Percentiles rank a stretch among this genome's conserved stretches.
Conservation (phyloP, 2,329 filamentous ascomycete species). For the Chaetomium strumarium region DNA sequence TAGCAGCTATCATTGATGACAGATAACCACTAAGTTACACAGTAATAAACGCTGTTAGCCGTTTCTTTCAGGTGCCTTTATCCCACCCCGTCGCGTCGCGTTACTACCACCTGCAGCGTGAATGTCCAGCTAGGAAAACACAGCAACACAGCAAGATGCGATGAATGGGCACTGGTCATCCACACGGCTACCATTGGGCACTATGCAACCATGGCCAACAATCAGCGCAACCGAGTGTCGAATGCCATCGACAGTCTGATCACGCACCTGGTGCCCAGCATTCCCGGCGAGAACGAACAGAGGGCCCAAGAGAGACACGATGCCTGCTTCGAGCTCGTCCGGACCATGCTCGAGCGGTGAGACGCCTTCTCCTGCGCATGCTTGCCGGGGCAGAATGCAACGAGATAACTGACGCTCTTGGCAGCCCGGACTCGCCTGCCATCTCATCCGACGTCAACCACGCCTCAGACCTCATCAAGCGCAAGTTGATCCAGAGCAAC, state of each 20-base stretch:
- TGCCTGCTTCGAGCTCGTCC: slow-evolving; percentile 48
- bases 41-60: neutral
- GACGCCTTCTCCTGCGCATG: slow-evolving; percentile 8
- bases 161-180: neutral
- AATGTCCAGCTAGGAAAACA: neutral
- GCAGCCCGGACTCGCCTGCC: slow-evolving; percentile 45
- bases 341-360: slow-evolving; percentile 48
- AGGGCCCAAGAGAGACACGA: slow-evolving; percentile 63
- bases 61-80: neutral
- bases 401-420: neutral
- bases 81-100: slow-evolving; percentile 16
- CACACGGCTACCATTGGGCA: neutral
- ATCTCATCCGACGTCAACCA: slow-evolving; percentile 75
- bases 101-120: neutral
- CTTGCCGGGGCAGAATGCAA: neutral
- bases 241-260: slow-evolving; percentile 76
- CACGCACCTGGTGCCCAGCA: slow-evolving; percentile 62
- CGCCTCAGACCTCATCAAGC: slow-evolving; percentile 86
- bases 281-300: slow-evolving; percentile 61
- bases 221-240: slow-evolving; percentile 60
- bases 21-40: too few relatives aligned
- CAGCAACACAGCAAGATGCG: slow-evolving; percentile 3
- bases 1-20: slow-evolving; percentile 10
- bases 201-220: slow-evolving; percentile 45
- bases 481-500: slow-evolving; percentile 74